phyloP scores from a whole-genome alignment of 257 asterid species.

The Salvia hispanica region DNA sequence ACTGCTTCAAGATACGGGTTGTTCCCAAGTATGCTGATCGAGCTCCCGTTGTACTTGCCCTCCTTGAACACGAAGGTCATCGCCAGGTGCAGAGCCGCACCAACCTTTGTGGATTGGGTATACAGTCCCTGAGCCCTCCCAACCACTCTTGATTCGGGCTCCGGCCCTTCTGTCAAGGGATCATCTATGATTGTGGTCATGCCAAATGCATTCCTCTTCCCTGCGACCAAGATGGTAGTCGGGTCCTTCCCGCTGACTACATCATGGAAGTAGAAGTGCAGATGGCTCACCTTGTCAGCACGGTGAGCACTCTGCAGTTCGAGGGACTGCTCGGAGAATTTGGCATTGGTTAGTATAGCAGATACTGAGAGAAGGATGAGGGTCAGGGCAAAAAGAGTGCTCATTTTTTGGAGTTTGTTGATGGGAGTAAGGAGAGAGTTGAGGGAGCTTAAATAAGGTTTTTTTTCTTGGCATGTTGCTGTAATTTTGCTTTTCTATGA shows the following conservation, averaged over 20 bases:
- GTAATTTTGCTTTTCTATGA: neutral
- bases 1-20: slow-evolving; percentile 41
- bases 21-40: slow-evolving; percentile 54
- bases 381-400: slow-evolving; percentile 20
- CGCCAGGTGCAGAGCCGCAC: slow-evolving; percentile 40
- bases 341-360: slow-evolving; percentile 17
- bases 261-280: slow-evolving; percentile 68
- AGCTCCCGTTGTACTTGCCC: slow-evolving; percentile 56
- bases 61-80: slow-evolving; percentile 42
- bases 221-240: slow-evolving; percentile 40
- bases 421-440: slow-evolving; percentile 7
- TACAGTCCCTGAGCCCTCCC: slow-evolving; percentile 69
- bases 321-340: slow-evolving; percentile 37
- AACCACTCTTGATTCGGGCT: slow-evolving; percentile 42
- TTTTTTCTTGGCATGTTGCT: neutral
- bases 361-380: slow-evolving; percentile 27
- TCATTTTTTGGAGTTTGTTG: slow-evolving; percentile 31
- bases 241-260: slow-evolving; percentile 47
- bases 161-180: slow-evolving; percentile 48
- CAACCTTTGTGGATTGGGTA: slow-evolving; percentile 35
- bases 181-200: slow-evolving; percentile 48
- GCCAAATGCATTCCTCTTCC: slow-evolving; percentile 40
- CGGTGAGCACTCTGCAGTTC: slow-evolving; percentile 2
- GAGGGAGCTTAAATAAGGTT: slow-evolving; percentile 10
- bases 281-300: slow-evolving; percentile 40